A percentile compares a stretch with the other conserved stretches of the same genome.
phyloP scores from a whole-genome alignment of 495 filamentous ascomycete genomes.

The Cryomyces antarcticus region DNA sequence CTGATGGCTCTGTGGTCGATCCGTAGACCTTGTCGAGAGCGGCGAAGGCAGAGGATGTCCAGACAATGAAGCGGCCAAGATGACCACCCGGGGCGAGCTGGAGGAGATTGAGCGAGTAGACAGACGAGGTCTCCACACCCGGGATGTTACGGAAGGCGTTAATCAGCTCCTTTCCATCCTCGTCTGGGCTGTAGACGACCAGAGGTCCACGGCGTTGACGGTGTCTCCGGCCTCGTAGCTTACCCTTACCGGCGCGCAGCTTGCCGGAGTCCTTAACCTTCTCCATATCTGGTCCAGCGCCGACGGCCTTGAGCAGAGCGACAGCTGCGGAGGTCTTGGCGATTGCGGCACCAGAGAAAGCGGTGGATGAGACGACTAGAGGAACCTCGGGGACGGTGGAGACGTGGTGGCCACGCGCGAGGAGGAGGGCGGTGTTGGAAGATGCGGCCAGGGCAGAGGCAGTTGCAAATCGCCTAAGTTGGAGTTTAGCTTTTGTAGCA shows the following conservation, averaged over 20 bases:
- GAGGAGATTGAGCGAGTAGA: conserved; percentile 92
- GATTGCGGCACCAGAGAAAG: conserved; percentile 55
- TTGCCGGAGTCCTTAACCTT: conserved; percentile 90
- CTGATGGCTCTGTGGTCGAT: conserved; percentile 59
- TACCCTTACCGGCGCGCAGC: conserved; percentile 93
- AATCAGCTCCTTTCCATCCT: conserved; percentile 79
- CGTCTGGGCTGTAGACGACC: conserved; percentile 83
- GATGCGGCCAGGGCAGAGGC: conserved; percentile 93
- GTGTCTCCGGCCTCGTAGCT: conserved; percentile 84
- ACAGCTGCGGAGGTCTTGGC: conserved; percentile 80
- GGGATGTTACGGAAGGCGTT: conserved; percentile 94
- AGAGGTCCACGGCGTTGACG: conserved; percentile 93
- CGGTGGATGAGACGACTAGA: conserved; percentile 77
- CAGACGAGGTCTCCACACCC: conserved; percentile 90
- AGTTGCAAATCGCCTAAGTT: conserved; percentile 73
- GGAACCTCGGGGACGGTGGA: conserved; percentile 85
- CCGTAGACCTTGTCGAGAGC: conserved; percentile 94
- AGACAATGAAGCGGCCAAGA: conserved; percentile 96
- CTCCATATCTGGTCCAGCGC: conserved; percentile 72
- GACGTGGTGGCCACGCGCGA: conserved; percentile 93
- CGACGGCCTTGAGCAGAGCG: conserved; percentile 67
- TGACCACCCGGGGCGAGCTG: conserved; percentile 97
- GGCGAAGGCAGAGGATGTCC: conserved; percentile 91
- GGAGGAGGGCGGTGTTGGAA: conserved; percentile 76
- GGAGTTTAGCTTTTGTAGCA: conserved; percentile 2